phyloP scores from a whole-genome alignment of 2,329 filamentous ascomycete genomes.

The Mycosphaerella sp. region DNA sequence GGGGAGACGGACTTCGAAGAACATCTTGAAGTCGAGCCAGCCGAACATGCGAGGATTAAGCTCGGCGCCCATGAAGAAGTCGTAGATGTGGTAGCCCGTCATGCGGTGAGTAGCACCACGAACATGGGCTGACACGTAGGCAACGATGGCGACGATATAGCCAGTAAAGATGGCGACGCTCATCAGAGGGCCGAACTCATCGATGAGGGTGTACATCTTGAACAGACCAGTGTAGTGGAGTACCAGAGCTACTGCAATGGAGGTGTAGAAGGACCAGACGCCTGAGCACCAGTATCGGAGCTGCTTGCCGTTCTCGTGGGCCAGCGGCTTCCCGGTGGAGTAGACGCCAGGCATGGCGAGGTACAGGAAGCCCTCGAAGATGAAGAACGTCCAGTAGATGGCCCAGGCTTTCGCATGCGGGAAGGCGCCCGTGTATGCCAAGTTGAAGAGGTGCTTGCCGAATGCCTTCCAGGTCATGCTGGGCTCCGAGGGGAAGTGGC shows the following conservation, averaged over 20 bases:
- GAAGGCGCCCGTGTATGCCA: slow-evolving; percentile 79
- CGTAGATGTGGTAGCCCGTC: slow-evolving; percentile 74
- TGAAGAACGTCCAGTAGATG: slow-evolving; percentile 91
- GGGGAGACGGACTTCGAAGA: slow-evolving; percentile 85
- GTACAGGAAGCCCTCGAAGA: slow-evolving; percentile 79
- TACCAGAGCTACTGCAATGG: slow-evolving; percentile 61
- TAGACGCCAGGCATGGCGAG: slow-evolving; percentile 80
- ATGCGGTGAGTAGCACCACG: slow-evolving; percentile 86
- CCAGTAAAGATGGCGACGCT: slow-evolving; percentile 89
- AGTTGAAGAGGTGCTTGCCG: slow-evolving; percentile 58
- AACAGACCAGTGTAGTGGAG: slow-evolving; percentile 82
- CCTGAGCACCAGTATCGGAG: slow-evolving; percentile 93
- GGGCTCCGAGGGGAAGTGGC: slow-evolving; percentile 60
- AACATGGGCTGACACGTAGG: slow-evolving; percentile 75
- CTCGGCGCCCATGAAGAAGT: slow-evolving; percentile 89
- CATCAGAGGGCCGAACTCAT: slow-evolving; percentile 90
- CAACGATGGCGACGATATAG: slow-evolving; percentile 72
- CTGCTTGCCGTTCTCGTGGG: slow-evolving; percentile 75
- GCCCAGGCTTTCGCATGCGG: slow-evolving; percentile 76
- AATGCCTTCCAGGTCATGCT: slow-evolving; percentile 59
- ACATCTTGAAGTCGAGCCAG: slow-evolving; percentile 88
- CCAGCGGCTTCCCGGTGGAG: slow-evolving; percentile 79
- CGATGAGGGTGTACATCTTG: slow-evolving; percentile 83
- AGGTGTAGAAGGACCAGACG: slow-evolving; percentile 79
- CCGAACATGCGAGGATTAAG: slow-evolving; percentile 72